Conservation (phyloP, 257 asterid species). For the Solanum pimpinellifolium region DNA sequence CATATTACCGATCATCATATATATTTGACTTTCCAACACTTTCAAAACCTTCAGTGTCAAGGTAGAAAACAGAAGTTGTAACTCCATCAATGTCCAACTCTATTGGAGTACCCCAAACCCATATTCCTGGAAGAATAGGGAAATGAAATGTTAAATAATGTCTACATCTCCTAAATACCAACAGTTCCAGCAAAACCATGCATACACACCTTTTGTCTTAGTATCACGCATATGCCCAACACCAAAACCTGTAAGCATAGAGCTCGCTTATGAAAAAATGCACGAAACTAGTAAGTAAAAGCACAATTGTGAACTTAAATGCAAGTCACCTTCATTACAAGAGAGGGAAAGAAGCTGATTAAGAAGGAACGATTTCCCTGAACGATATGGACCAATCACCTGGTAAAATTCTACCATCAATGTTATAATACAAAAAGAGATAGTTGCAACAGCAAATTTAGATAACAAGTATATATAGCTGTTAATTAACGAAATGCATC, state of each 20-base stretch:
- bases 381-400: conserved; percentile 99
- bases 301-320: not conserved
- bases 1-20: conserved; percentile 80
- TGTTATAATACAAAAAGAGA: not conserved
- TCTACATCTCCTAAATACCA: not conserved
- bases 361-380: conserved; percentile 96
- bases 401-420: conserved; percentile 11
- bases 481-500: not conserved
- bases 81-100: conserved; percentile 74
- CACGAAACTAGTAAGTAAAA: not conserved
- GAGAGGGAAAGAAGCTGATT: conserved; percentile 97
- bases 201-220: conserved; percentile 67
- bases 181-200: not conserved
- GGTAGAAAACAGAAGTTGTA: conserved; percentile 83
- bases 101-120: conserved; percentile 94
- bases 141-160: not conserved
- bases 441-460: not conserved
- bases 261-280: not conserved
- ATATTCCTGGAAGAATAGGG: conserved; percentile 44
- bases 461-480: not conserved
- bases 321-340: conserved; percentile 73
- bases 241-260: conserved; percentile 69
- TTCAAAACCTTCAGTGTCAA: conserved; percentile 98
- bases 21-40: conserved; percentile 97
- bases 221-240: conserved; percentile 99